Evolutionary conservation across 495 filamentous ascomycete genomes (phyloP).

Genomic region (Penicillium longicatenatum): DNA sequence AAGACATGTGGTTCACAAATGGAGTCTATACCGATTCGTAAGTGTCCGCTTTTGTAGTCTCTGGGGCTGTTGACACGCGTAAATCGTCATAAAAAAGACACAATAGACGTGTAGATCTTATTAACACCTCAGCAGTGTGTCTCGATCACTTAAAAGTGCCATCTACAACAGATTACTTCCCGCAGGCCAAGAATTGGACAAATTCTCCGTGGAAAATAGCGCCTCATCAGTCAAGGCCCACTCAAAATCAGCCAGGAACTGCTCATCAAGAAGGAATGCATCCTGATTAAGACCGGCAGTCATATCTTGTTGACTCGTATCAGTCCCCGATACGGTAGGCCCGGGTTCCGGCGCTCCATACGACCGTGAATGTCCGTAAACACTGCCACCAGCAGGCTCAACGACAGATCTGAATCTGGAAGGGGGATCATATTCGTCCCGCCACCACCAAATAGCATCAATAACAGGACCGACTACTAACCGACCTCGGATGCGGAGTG

Average conservation of each 20-base stretch:
- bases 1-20: no score
- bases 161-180: neutral
- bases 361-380: conserved; percentile 9
- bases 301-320: conserved; percentile 2
- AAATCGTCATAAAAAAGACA: no score
- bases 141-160: neutral
- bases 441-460: conserved; percentile 55
- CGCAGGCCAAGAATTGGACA: conserved; percentile 21
- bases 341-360: conserved; percentile 9
- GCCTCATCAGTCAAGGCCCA: conserved; percentile 41
- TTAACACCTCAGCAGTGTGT: neutral
- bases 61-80: no score
- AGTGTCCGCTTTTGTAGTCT: no score
- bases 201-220: conserved; percentile 29
- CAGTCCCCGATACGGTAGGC: conserved; percentile 13
- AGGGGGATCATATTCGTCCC: conserved; percentile 46
- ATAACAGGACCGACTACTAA: conserved; percentile 43
- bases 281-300: conserved; percentile 18
- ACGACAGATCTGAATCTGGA: conserved; percentile 16
- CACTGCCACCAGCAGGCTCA: conserved; percentile 22
- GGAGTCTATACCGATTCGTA: no score
- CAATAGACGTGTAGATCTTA: neutral
- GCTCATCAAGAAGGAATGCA: conserved; percentile 35
- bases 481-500: conserved; percentile 45
- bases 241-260: conserved; percentile 42